Base-by-base conservation (phyloP, 352 stramenopile species). In the Phytophthora syringae region DNA sequence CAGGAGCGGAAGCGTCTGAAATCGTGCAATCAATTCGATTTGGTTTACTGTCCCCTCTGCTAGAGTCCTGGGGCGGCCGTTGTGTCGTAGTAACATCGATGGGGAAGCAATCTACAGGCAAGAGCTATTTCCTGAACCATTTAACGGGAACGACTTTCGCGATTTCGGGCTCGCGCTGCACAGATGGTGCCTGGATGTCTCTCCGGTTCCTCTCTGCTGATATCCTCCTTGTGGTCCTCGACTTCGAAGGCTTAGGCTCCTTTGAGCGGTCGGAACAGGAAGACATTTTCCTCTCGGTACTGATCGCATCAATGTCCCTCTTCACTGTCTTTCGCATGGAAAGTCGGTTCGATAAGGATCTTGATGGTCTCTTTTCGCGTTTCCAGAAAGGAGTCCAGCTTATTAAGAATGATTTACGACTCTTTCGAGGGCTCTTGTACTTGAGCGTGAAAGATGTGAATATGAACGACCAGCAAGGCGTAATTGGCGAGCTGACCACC, bases 121-220 rank as follows among this genome's bases (percentile, higher is more conserved):
- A 92, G 44, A 91, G 78, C 44, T 94, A 94, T 49, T 88, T 91
- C 12, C 50, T 92, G 2, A 93, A 92, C 47, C 82, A 92, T 37
- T 50, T 93, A 12, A 72, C 82, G 1, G 82, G 84, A 0, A 83
- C 76, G 3, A 87, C 82, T 10, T 93, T 90, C 65, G 80, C 82
- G 9, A 91, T 82, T 60, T 64, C 70, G 18, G 67, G 67, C 4
- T 60, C 70, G 0, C 61, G 70, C 7, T 79, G 74, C 30, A 81
- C 74, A 0, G 70, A 81, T 34, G 74, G 66, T 12, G 74, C 70
- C 6, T 81, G 70, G 70, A 79, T 81, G 74, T 72, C 55, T 15
- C 13, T 81, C 1, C 60, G 66, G 3, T 52, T 81, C 30, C 2
- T 78, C 5, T 63, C 70, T 22, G 16, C 25, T 5, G 47, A 73